These are phyloP conservation scores for Anthostomella pinea DNA, from an alignment of 2,329 filamentous ascomycete species.

Conservation along the genomic window DNA sequence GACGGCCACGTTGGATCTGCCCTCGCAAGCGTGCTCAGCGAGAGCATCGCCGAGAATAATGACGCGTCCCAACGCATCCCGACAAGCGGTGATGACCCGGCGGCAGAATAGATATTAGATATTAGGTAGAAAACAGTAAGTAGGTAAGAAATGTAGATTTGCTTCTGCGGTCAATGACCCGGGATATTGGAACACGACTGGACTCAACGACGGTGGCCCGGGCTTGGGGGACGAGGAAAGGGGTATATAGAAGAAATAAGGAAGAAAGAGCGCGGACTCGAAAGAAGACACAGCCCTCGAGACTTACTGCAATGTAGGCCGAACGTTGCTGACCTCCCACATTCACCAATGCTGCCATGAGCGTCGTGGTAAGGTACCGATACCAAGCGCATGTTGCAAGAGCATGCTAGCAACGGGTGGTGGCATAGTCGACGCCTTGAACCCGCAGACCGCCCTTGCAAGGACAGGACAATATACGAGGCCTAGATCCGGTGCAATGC, in stretches of 20 bases:
- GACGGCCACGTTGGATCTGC: constrained; percentile 61
- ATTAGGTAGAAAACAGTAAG: constrained; percentile 10
- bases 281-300: too few species aligned
- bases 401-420: constrained; percentile 1
- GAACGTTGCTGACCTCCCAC: too few species aligned
- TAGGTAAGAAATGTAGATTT: too few species aligned
- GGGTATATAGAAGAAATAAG: too few species aligned
- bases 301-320: too few species aligned
- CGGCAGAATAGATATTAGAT: constrained; percentile 1
- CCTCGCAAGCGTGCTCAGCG: constrained; percentile 32
- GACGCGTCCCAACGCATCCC: constrained; percentile 29
- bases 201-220: too few species aligned
- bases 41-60: constrained; percentile 35
- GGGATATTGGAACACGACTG: too few species aligned
- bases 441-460: constrained; percentile 14
- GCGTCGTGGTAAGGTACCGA: too few species aligned
- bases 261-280: too few species aligned
- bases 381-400: not conserved
- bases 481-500: constrained; percentile 17
- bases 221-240: too few species aligned
- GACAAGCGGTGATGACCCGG: constrained; percentile 1
- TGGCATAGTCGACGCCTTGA: constrained; percentile 10
- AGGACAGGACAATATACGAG: constrained; percentile 21
- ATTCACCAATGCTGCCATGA: too few species aligned
- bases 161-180: too few species aligned